These are phyloP conservation scores for Mycosarcoma maydis DNA, from an alignment of 1,284 basidiomycete genomes.

Conservation along the genomic window DNA sequence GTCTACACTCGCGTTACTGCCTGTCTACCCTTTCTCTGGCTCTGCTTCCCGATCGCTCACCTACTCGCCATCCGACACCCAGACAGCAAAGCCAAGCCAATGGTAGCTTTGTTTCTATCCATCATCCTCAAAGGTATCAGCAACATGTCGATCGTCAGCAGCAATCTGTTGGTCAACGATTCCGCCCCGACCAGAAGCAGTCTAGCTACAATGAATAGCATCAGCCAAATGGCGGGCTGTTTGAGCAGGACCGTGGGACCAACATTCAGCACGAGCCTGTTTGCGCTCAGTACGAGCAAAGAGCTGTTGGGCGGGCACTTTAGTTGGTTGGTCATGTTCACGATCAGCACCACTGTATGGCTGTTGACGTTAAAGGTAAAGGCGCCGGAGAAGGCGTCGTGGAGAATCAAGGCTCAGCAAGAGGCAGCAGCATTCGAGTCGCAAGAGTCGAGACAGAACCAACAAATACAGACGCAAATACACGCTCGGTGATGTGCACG, in stretches of 20 bases:
- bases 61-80: constrained; percentile 15
- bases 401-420: too few relatives aligned
- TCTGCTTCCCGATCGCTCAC: constrained; percentile 50
- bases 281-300: constrained; percentile 39
- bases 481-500: not conserved
- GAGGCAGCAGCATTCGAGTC: too few relatives aligned
- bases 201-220: constrained; percentile 49
- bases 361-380: constrained; percentile 20
- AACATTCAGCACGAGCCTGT: constrained; percentile 39
- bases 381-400: constrained; percentile 21
- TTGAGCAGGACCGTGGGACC: constrained; percentile 47
- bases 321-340: constrained; percentile 40
- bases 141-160: constrained; percentile 52
- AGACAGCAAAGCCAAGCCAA: constrained; percentile 6
- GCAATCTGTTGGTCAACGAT: constrained; percentile 52
- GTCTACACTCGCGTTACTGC: constrained; percentile 37
- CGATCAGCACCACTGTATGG: constrained; percentile 16
- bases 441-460: not conserved
- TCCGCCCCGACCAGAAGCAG: constrained; percentile 27
- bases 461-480: not conserved
- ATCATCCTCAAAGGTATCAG: constrained; percentile 36
- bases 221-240: constrained; percentile 44
- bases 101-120: constrained; percentile 6
- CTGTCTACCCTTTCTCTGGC: constrained; percentile 37
- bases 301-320: constrained; percentile 35